Conservation (phyloP, 2,329 filamentous ascomycete species). For the Piedraia hortae region DNA sequence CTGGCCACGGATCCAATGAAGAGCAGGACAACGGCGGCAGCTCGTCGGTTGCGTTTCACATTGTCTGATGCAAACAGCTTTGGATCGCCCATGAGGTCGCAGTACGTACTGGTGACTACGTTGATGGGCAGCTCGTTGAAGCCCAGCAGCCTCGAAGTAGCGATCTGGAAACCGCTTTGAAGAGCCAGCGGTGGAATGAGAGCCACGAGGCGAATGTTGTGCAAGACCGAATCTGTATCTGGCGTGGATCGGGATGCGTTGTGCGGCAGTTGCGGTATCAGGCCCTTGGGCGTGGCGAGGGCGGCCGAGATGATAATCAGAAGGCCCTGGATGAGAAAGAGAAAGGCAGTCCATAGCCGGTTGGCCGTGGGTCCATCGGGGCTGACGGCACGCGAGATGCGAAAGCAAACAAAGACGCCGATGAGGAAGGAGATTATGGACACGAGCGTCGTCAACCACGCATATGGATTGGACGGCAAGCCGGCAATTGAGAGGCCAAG, state of each 20-base stretch:
- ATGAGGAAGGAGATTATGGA: constrained; percentile 27
- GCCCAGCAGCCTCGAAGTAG: constrained; percentile 21
- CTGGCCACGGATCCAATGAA: constrained; percentile 22
- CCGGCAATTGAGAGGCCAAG: constrained; percentile 29
- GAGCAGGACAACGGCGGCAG: constrained; percentile 19
- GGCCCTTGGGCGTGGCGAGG: constrained; percentile 19
- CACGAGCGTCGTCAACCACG: constrained; percentile 25
- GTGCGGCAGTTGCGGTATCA: constrained; percentile 19
- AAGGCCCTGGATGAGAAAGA: constrained; percentile 25
- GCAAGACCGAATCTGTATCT: constrained; percentile 7
- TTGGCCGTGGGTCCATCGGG: constrained; percentile 12
- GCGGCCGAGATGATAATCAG: constrained; percentile 26
- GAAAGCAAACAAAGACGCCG: constrained; percentile 21
- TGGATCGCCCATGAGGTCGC: constrained; percentile 25
- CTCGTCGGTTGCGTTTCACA: constrained; percentile 23
- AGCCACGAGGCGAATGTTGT: constrained; percentile 19
- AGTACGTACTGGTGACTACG: constrained; percentile 27
- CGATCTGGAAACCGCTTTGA: constrained; percentile 27
- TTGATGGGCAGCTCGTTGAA: constrained; percentile 28
- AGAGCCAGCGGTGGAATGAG: constrained; percentile 22
- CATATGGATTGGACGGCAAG: constrained; percentile 24
- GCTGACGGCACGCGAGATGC: constrained; percentile 15
- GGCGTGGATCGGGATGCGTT: constrained; percentile 5
- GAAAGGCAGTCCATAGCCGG: constrained; percentile 16
- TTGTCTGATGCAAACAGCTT: constrained; percentile 22